These are phyloP conservation scores for Exophiala sp. DNA, from an alignment of 2,329 filamentous ascomycete genomes.

Conservation along the genomic window DNA sequence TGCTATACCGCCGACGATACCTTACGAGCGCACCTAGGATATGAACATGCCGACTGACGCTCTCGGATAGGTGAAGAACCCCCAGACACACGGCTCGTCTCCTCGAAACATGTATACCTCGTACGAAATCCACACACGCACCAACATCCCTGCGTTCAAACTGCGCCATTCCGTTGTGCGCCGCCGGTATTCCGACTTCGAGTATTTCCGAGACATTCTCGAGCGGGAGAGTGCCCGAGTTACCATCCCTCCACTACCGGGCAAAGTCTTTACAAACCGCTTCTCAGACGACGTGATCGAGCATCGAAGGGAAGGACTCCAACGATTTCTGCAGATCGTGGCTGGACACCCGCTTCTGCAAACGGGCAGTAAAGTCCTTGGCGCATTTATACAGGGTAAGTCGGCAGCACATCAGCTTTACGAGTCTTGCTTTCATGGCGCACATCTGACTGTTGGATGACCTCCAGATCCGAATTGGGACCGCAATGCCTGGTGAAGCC, in stretches of 20 bases:
- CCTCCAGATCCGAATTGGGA: constrained; percentile 64
- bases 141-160: constrained; percentile 99
- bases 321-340: constrained; percentile 95
- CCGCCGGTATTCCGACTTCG: constrained; percentile 94
- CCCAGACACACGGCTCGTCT: constrained; percentile 88
- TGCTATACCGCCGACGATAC: background rate
- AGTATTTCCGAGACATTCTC: constrained; percentile 96
- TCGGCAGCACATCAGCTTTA: constrained; percentile 3
- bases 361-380: constrained; percentile 94
- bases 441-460: background rate
- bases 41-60: background rate
- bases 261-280: constrained; percentile 95
- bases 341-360: constrained; percentile 93
- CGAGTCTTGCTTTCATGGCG: background rate
- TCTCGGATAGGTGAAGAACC: constrained; percentile 69
- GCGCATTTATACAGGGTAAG: constrained; percentile 91
- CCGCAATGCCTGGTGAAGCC: constrained; percentile 77
- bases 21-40: no score
- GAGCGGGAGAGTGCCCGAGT: constrained; percentile 85
- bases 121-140: constrained; percentile 95
- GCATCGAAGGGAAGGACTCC: constrained; percentile 79
- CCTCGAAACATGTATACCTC: constrained; percentile 90
- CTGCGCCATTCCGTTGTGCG: constrained; percentile 81
- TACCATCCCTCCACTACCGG: constrained; percentile 89
- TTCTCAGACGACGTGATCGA: constrained; percentile 99